phyloP scores from a whole-genome alignment of 306 rosid genomes.

The Prunus fruticosa region DNA sequence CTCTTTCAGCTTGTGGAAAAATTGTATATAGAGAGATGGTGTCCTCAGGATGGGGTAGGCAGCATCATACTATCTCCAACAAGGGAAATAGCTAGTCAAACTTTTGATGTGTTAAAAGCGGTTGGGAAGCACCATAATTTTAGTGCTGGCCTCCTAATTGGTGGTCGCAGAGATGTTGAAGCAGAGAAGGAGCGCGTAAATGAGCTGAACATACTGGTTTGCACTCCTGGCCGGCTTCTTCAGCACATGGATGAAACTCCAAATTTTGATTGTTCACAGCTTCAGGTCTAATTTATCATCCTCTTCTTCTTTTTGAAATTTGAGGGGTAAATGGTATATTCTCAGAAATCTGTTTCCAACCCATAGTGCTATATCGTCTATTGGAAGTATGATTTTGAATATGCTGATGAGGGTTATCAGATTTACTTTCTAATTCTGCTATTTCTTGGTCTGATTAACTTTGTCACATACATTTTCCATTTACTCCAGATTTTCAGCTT shows the following conservation, averaged over 20 bases:
- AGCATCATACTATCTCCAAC: slow-evolving; percentile 85
- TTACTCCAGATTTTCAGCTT: too few relatives aligned
- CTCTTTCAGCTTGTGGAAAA: slow-evolving; percentile 73
- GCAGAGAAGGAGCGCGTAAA: slow-evolving; percentile 69
- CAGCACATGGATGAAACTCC: slow-evolving; percentile 98
- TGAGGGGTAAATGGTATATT: neutral
- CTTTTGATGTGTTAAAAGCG: slow-evolving; percentile 64
- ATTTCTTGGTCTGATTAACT: neutral
- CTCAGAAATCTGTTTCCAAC: neutral
- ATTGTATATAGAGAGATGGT: slow-evolving; percentile 76
- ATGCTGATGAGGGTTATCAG: neutral
- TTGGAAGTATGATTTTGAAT: neutral
- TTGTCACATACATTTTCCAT: neutral
- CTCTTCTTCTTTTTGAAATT: neutral
- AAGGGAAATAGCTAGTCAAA: slow-evolving; percentile 79
- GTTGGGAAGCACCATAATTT: slow-evolving; percentile 73
- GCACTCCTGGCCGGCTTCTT: slow-evolving; percentile 91
- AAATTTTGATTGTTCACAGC: slow-evolving; percentile 83
- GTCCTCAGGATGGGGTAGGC: slow-evolving; percentile 82
- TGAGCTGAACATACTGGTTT: slow-evolving; percentile 74
- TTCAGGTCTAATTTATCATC: slow-evolving; percentile 63
- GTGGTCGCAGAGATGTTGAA: slow-evolving; percentile 76
- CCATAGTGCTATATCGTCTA: neutral
- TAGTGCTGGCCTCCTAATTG: slow-evolving; percentile 95
- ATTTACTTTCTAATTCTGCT: neutral